Conservation (phyloP, 208 protist species). For the Crithidia expoeki region DNA sequence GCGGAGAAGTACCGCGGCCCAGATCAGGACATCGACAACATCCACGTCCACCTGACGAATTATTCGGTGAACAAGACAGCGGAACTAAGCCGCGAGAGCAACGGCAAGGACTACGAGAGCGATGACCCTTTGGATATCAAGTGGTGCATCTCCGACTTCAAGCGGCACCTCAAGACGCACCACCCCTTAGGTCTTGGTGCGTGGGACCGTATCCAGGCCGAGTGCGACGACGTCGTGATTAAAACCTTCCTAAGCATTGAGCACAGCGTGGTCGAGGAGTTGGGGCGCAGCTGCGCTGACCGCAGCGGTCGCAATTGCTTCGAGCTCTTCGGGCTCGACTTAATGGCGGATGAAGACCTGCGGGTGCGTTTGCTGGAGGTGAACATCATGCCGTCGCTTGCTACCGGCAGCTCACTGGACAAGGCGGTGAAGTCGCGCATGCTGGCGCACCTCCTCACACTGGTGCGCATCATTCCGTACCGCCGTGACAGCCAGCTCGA, state of each 20-base stretch:
- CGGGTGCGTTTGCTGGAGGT: conserved; percentile 89
- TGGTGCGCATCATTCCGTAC: conserved; percentile 81
- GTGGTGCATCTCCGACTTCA: conserved; percentile 88
- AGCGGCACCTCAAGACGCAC: conserved; percentile 54
- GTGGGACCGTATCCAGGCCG: conserved; percentile 73
- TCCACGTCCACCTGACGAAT: conserved; percentile 97
- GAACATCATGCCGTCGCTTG: conserved; percentile 93
- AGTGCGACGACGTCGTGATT: conserved; percentile 87
- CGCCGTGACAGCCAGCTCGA: conserved; percentile 52
- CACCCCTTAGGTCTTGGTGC: conserved; percentile 47
- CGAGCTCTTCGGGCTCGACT: conserved; percentile 90
- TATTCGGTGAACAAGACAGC: conserved; percentile 96
- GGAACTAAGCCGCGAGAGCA: conserved; percentile 64
- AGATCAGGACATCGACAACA: conserved; percentile 78
- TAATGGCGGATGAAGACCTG: conserved; percentile 81
- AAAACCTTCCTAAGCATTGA: conserved; percentile 93
- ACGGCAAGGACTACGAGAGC: conserved; percentile 65
- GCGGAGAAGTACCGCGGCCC: conserved; percentile 91
- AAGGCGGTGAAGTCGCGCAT: conserved; percentile 90
- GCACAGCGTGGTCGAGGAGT: conserved; percentile 72
- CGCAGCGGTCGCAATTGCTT: conserved; percentile 87
- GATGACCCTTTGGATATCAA: conserved; percentile 89
- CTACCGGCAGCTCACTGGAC: conserved; percentile 82
- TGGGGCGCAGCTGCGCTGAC: conserved; percentile 65
- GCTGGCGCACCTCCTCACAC: conserved; percentile 85